Conservation (phyloP, 805 yeast species). For the Hanseniaspora mollemarum region DNA sequence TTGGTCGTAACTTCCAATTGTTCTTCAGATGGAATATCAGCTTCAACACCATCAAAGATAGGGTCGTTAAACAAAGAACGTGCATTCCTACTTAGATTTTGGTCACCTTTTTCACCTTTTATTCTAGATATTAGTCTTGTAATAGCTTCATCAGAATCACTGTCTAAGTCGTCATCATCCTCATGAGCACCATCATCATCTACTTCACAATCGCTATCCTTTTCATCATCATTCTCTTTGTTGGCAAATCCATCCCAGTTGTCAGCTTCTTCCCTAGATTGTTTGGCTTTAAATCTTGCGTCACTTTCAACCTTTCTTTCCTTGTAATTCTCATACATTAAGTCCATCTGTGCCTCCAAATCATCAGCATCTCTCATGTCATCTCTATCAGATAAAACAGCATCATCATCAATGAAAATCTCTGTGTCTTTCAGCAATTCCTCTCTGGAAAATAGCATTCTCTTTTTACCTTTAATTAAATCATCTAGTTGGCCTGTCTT, state of each 20-base stretch:
- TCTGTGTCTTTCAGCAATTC: slow-evolving; percentile 47
- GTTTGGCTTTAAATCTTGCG: slow-evolving; percentile 56
- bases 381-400: slow-evolving; percentile 27
- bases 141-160: slow-evolving; percentile 66
- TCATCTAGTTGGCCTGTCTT: slow-evolving; percentile 71
- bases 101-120: slow-evolving; percentile 36
- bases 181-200: slow-evolving; percentile 38
- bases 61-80: slow-evolving; percentile 41
- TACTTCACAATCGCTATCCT: slow-evolving; percentile 27
- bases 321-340: slow-evolving; percentile 67
- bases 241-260: slow-evolving; percentile 67
- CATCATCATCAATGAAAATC: slow-evolving; percentile 42
- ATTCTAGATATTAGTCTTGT: slow-evolving; percentile 45
- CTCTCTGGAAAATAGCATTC: slow-evolving; percentile 45
- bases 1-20: slow-evolving; percentile 17
- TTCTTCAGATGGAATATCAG: slow-evolving; percentile 24
- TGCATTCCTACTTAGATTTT: slow-evolving; percentile 34
- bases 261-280: slow-evolving; percentile 60
- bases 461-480: slow-evolving; percentile 64
- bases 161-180: slow-evolving; percentile 33
- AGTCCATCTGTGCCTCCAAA: slow-evolving; percentile 71
- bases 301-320: slow-evolving; percentile 55
- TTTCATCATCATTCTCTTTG: slow-evolving; percentile 31
- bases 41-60: slow-evolving; percentile 40
- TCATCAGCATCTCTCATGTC: slow-evolving; percentile 44